A percentile compares a stretch with the other conserved stretches of the same genome.
phyloP scores from a whole-genome alignment of 148 eudicot genomes.

The Spergularia bocconei region DNA sequence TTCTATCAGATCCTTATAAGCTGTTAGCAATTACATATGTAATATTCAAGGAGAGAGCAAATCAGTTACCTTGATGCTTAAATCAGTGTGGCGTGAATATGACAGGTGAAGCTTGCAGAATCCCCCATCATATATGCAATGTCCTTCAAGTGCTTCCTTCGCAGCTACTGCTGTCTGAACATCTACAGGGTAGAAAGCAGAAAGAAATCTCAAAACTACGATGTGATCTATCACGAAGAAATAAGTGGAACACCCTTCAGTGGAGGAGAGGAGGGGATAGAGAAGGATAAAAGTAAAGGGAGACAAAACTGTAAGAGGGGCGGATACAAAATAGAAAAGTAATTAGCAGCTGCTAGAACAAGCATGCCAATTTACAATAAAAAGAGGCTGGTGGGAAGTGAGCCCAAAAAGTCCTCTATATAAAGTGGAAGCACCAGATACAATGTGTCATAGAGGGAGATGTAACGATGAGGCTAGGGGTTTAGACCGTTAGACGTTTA shows the following conservation, averaged over 20 bases:
- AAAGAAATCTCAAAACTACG: conserved; percentile 10
- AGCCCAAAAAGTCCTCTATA: no score
- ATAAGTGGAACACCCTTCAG: neutral
- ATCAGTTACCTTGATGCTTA: conserved; percentile 78
- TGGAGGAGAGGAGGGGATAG: no score
- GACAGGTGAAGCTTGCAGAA: conserved; percentile 92
- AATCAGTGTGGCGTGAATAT: conserved; percentile 95
- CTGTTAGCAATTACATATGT: neutral
- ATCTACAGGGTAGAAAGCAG: conserved; percentile 45
- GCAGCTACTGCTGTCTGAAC: conserved; percentile 89
- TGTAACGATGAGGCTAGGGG: no score
- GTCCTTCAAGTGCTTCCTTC: conserved; percentile 94
- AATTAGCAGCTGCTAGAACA: no score
- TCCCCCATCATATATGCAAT: conserved; percentile 98
- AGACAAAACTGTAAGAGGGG: no score
- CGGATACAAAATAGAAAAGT: no score
- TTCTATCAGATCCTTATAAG: neutral
- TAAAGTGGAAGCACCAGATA: no score
- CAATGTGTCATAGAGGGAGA: no score
- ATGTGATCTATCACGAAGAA: neutral
- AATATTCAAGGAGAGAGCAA: neutral
- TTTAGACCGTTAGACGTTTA: no score
- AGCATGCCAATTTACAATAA: no score
- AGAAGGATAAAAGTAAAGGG: no score
- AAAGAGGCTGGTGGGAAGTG: no score